Evolutionary conservation across 1,284 basidiomycete species (phyloP), one percentile per base, ranked within the genome.

Genomic region (Ceratobasidium sp.): DNA sequence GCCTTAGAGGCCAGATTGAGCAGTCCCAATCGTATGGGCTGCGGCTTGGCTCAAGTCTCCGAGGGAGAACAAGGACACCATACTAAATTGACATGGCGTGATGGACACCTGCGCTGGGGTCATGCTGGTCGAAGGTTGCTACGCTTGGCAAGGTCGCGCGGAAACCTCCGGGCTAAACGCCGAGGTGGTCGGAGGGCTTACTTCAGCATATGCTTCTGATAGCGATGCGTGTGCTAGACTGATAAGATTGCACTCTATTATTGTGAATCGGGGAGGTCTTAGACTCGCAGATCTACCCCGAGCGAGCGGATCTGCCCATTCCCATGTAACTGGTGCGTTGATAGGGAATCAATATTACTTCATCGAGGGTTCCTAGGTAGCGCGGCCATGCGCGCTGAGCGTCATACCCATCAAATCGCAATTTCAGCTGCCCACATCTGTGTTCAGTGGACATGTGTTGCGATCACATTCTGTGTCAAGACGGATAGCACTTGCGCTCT

Each of bases 321-420:
- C 31, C 64, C 64, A 29, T 19, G 27, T 17, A 53, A 31, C 33
- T 51, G 48, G 64, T 24, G n/a, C 47, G 8, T 19, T 54, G 51
- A 67, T 56, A 33, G 24, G 36, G 36, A 22, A 29, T 45, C 17
- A 56, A 33, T 31, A n/a, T 50, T 67, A 36, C 29, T 48, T 67
- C 65, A 67, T 67, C 65, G 63, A 54, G 65, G 19, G 65, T 67
- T 44, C 57, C 57, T 60, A n/a, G n/a, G 47, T 24, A 24, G 41
- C 24, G 27, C 66, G 66, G 66, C 66, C 65, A 67, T 67, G 65
- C 65, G 36, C 65, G 65, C 65, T 54, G 66, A 71, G 66, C 66
- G 66, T 71, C 66, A 71, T 71, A 44, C 22, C 22, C 62, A 60
- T 60, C 57, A 60, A 41, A 44, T 33, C 29, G 57, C 33, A 60